phyloP scores from a whole-genome alignment of 495 filamentous ascomycete genomes.

The Friedmanniomyces endolithicus region DNA sequence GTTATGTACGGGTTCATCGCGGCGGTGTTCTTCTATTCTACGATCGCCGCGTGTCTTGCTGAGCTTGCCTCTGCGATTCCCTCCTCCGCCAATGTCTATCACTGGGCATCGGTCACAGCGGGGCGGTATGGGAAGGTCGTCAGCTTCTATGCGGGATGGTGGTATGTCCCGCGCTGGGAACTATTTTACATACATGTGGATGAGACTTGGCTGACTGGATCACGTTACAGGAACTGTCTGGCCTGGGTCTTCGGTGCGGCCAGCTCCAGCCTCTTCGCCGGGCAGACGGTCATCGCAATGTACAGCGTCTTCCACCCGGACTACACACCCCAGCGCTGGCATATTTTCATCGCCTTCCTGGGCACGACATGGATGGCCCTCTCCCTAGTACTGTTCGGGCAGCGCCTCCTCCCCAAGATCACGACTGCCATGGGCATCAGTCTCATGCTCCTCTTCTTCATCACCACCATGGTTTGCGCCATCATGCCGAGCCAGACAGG shows the following conservation, averaged over 20 bases:
- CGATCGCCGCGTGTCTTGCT: slow-evolving; percentile 42
- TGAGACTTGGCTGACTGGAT: no score
- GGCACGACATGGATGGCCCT: slow-evolving; percentile 54
- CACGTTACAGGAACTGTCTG: slow-evolving; percentile 10
- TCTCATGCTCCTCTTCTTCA: slow-evolving; percentile 52
- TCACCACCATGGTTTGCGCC: slow-evolving; percentile 61
- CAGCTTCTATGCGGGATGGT: slow-evolving; percentile 16
- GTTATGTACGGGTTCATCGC: slow-evolving; percentile 46
- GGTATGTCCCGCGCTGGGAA: not conserved
- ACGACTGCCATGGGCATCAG: slow-evolving; percentile 55
- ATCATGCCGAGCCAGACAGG: slow-evolving; percentile 49
- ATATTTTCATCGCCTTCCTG: slow-evolving; percentile 60
- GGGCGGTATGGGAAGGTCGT: slow-evolving; percentile 9
- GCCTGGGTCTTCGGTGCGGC: slow-evolving; percentile 16
- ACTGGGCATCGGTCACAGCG: slow-evolving; percentile 64
- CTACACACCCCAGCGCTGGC: slow-evolving; percentile 52
- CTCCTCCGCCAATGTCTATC: slow-evolving; percentile 64
- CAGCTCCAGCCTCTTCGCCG: not conserved
- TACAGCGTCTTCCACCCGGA: slow-evolving; percentile 57
- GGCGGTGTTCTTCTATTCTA: slow-evolving; percentile 40
- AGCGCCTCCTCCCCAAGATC: slow-evolving; percentile 51
- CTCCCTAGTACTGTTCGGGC: slow-evolving; percentile 52
- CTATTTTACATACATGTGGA: no score
- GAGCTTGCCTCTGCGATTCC: slow-evolving; percentile 69
- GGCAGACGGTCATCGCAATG: slow-evolving; percentile 43